These are phyloP conservation scores for Conoideocrella luteorostrata DNA, from an alignment of 2,329 filamentous ascomycete genomes.

Conservation along the genomic window DNA sequence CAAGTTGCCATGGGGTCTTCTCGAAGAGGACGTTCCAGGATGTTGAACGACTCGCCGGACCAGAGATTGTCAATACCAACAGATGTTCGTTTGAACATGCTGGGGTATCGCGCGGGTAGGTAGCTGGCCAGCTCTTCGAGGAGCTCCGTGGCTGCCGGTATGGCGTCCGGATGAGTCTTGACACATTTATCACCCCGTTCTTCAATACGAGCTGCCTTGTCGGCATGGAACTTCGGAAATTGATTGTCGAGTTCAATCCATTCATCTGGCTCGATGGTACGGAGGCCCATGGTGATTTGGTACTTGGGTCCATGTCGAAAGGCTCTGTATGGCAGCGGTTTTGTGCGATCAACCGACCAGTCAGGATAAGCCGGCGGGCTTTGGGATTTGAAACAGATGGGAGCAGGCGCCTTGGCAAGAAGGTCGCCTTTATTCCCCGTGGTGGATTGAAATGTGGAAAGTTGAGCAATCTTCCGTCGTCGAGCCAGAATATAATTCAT, in stretches of 20 bases:
- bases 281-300: constrained; percentile 69
- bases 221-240: constrained; percentile 63
- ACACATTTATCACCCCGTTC: constrained; percentile 64
- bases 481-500: too few species aligned
- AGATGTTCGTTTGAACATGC: constrained; percentile 56
- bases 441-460: too few species aligned
- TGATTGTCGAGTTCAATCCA: constrained; percentile 86
- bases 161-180: constrained; percentile 62
- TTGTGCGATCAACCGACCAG: constrained; percentile 63
- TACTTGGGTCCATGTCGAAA: constrained; percentile 74
- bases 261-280: constrained; percentile 62
- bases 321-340: constrained; percentile 70
- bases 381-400: constrained; percentile 48
- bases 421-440: neutral
- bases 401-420: neutral
- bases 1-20: constrained; percentile 76
- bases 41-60: constrained; percentile 68
- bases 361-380: constrained; percentile 54
- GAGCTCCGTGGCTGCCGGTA: constrained; percentile 66
- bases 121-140: constrained; percentile 67
- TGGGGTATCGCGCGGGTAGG: constrained; percentile 68
- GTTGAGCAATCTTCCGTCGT: too few species aligned
- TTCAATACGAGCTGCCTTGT: constrained; percentile 61
- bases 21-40: constrained; percentile 52
- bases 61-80: constrained; percentile 64